phyloP scores from a whole-genome alignment of 306 rosid species.

The Citrullus mucosospermus region DNA sequence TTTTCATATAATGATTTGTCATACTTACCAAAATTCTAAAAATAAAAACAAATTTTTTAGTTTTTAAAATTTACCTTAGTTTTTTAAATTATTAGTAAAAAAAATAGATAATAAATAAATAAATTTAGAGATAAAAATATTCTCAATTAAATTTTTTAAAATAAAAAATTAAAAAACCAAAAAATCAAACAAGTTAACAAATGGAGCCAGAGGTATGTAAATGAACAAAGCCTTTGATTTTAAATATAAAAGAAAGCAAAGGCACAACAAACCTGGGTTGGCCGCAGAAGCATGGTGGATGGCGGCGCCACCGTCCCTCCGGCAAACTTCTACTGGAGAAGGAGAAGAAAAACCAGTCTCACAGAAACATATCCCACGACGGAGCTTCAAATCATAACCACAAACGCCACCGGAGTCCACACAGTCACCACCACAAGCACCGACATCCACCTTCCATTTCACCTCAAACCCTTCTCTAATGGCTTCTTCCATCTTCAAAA shows the following conservation, averaged over 20 bases:
- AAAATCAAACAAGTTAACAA: no score
- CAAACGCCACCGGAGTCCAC: background rate
- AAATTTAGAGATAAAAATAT: no score
- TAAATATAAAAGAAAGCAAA: background rate
- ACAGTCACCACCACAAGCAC: background rate
- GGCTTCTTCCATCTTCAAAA: background rate
- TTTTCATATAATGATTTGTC: no score
- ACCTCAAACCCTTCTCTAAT: slow-evolving; percentile 5
- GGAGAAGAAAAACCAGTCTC: background rate
- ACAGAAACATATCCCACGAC: background rate
- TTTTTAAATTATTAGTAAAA: no score
- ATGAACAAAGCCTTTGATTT: no score
- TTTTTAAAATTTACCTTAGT: no score
- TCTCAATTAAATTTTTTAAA: no score
- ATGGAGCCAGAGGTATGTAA: no score
- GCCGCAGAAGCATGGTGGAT: background rate
- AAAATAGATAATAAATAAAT: no score
- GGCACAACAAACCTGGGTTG: background rate
- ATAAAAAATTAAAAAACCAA: no score
- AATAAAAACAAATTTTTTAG: no score
- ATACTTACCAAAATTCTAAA: no score
- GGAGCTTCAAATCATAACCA: background rate
- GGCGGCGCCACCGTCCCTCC: background rate
- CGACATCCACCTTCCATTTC: background rate
- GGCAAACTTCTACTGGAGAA: background rate